Percentiles rank a stretch among this genome's conserved stretches.
Evolutionary conservation across 345 rosid species (phyloP).

Genomic region (Citrus trifoliata): DNA sequence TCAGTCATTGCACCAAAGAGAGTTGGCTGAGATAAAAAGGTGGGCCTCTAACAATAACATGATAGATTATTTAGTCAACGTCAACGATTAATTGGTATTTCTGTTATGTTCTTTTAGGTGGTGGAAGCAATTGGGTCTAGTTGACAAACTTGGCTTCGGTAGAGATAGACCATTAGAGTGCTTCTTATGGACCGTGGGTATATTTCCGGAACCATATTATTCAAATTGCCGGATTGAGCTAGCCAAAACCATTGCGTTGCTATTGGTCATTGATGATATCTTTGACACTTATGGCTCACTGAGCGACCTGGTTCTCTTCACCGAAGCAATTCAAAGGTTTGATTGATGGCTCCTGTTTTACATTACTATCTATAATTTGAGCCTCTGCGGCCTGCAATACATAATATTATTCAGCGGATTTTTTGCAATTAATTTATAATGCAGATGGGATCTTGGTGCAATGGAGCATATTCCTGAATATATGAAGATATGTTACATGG

Average conservation of each 20-base stretch:
- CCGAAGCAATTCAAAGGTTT: constrained; percentile 20
- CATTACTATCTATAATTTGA: neutral
- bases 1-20: constrained; percentile 16
- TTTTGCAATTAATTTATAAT: neutral
- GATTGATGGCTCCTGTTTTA: neutral
- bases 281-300: constrained; percentile 25
- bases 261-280: constrained; percentile 29
- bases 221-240: constrained; percentile 20
- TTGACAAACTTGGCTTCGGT: constrained; percentile 23
- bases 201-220: constrained; percentile 21
- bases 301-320: constrained; percentile 21
- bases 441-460: constrained; percentile 27
- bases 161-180: constrained; percentile 30
- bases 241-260: constrained; percentile 20
- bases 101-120: constrained; percentile 9
- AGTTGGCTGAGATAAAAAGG: constrained; percentile 24
- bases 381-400: neutral
- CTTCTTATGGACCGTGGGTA: constrained; percentile 23
- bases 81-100: neutral
- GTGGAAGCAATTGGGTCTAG: constrained; percentile 26
- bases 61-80: neutral
- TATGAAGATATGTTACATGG: constrained; percentile 34
- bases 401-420: neutral
- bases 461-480: constrained; percentile 28
- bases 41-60: neutral